phyloP scores from a whole-genome alignment of 345 rosid species.

The Eucalyptus curtisii region DNA sequence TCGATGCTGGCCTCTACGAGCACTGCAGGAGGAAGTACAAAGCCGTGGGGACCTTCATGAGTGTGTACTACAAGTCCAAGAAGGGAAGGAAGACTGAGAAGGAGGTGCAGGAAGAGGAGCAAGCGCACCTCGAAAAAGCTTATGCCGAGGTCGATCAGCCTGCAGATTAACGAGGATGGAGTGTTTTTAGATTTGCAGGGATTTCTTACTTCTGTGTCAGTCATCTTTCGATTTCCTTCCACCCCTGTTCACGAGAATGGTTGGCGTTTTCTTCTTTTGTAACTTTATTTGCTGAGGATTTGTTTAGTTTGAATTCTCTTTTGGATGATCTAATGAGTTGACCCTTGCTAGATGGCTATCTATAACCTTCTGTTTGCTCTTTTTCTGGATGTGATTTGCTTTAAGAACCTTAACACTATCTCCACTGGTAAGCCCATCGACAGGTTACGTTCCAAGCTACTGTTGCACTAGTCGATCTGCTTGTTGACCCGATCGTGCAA shows the following conservation, averaged over 20 bases:
- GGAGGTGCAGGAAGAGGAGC: constrained; percentile 92
- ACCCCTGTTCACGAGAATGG: not conserved
- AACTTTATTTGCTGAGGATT: not conserved
- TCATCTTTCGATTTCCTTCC: not conserved
- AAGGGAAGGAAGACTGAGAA: constrained; percentile 99
- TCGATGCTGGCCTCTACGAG: constrained; percentile 78
- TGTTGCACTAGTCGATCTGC: not conserved
- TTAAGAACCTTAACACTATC: not conserved
- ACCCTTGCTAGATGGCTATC: not conserved
- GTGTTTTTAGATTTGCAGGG: not conserved
- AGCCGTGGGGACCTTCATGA: constrained; percentile 97
- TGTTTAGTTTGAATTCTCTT: not conserved
- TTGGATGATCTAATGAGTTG: not conserved
- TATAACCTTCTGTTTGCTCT: not conserved
- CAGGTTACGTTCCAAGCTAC: not conserved
- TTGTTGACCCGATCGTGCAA: not conserved
- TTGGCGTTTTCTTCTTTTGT: not conserved
- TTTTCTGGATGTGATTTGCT: not conserved
- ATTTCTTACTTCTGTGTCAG: not conserved
- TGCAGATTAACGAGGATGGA: not conserved
- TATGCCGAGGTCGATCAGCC: constrained; percentile 36
- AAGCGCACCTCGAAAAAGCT: constrained; percentile 74
- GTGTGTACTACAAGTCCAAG: constrained; percentile 94
- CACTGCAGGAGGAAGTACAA: constrained; percentile 71
- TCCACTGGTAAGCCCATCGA: not conserved